phyloP scores from a whole-genome alignment of 2,329 filamentous ascomycete species.

The Zasmidium citrigriseum region DNA sequence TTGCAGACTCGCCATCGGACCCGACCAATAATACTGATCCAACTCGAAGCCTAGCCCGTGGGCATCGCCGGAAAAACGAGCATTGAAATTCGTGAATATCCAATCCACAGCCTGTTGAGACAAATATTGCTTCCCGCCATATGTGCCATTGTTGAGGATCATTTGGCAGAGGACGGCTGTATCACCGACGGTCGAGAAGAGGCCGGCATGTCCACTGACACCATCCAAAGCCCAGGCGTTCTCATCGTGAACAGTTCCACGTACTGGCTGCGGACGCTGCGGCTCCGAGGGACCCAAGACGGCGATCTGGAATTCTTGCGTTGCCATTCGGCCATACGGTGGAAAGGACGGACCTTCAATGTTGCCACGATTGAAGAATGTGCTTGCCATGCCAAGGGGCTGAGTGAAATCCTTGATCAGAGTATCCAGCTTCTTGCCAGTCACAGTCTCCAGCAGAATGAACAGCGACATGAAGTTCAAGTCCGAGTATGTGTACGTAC shows the following conservation, averaged over 20 bases:
- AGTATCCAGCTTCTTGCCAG: background rate
- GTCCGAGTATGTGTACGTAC: background rate
- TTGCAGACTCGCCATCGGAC: background rate
- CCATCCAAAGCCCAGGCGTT: background rate
- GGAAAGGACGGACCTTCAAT: background rate
- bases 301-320: background rate
- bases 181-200: background rate
- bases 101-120: background rate
- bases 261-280: background rate
- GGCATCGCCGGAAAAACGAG: background rate
- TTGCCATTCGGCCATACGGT: background rate
- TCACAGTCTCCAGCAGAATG: background rate
- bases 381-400: background rate
- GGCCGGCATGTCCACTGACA: background rate
- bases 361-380: background rate
- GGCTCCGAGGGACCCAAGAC: background rate
- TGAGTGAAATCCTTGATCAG: background rate
- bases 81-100: background rate
- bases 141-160: slow-evolving; percentile 1
- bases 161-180: background rate
- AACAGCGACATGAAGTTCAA: background rate
- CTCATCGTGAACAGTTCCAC: background rate
- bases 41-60: background rate
- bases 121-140: background rate
- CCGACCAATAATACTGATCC: slow-evolving; percentile 1